Evolutionary conservation across 805 yeast species (phyloP).

Genomic region (Candida morakotiae): DNA sequence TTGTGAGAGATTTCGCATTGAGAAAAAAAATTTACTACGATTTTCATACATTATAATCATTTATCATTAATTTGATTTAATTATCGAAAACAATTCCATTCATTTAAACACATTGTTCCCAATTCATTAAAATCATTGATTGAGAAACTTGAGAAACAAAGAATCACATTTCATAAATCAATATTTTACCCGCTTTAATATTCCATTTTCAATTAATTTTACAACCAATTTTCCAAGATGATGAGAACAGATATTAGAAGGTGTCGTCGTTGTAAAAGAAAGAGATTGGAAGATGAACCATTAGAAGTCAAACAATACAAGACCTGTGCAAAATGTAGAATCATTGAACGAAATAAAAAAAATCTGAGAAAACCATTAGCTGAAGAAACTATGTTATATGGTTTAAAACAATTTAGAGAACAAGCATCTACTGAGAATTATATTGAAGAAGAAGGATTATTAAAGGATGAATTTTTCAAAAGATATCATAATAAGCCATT

Average conservation of each 20-base stretch:
- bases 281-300: conserved; percentile 52
- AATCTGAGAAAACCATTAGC: conserved; percentile 43
- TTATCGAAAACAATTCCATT: too few species aligned
- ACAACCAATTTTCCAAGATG: conserved; percentile 4
- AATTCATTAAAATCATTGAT: too few species aligned
- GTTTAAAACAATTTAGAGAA: conserved; percentile 41
- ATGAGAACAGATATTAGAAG: conserved; percentile 22
- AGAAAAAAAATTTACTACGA: conserved; percentile 1
- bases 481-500: conserved; percentile 13
- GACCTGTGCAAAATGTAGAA: conserved; percentile 56
- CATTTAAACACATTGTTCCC: too few species aligned
- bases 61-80: not conserved
- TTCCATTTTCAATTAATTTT: too few species aligned
- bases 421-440: conserved; percentile 30
- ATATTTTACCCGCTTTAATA: not conserved
- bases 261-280: conserved; percentile 56
- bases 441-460: conserved; percentile 27
- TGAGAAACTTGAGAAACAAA: not conserved
- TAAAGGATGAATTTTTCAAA: conserved; percentile 13
- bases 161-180: not conserved
- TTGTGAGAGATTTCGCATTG: conserved; percentile 2
- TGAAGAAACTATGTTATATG: conserved; percentile 43
- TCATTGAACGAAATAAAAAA: conserved; percentile 47
- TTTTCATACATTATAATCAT: too few species aligned
- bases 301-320: conserved; percentile 54